Evolutionary conservation across 495 filamentous ascomycete species (phyloP), one percentile per base, ranked within the genome.

Genomic region (Astrothelium subdiscretum): DNA sequence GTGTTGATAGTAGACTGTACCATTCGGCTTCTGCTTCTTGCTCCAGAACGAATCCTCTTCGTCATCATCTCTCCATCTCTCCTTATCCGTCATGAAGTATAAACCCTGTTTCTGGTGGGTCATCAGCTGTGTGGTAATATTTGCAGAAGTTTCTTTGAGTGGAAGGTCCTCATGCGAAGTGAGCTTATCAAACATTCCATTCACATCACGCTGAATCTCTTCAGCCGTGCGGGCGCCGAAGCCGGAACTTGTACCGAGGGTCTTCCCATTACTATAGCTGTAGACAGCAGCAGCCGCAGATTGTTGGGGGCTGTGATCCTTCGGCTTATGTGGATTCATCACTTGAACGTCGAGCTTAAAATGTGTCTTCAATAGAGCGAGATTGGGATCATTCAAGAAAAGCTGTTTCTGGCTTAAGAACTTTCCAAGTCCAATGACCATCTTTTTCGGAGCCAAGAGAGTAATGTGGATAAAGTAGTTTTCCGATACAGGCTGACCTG

Each of bases 71-170:
- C 80, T 76, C 38, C 80, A 81, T 31, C 82, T 78, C 72, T 97
- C 94, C 63, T 87, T 88, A n/a, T 81, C 81, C 5, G 75, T 85
- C 87, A 98, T 89, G 66, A 96, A 98, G 73, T 84, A 84, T 2
- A 98, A 78, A 0, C 87, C 94, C 73, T 97, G 92, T 69, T 90
- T 92, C 69, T 98, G 94, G 72, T 98, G 94, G 57, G 80, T 80
- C 27, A 97, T 80, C 32, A 98, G 74, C 6, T 82, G 78, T 0
- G 92, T 97, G 20, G 24, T 40, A 29, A 70, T 75, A 51, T 96
- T 77, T 15, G 71, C 60, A 61, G 83, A 78, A 0, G 87, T 79
- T 5, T 94, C 87, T 78, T 87, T 85, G 61, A 87, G 82, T 6
- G 89, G 89, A 24, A 97, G 71, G 62, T 87, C 86, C 31, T 95